phyloP scores from a whole-genome alignment of 1,139 yeast species.

The Entelexis sorbosivorans region DNA sequence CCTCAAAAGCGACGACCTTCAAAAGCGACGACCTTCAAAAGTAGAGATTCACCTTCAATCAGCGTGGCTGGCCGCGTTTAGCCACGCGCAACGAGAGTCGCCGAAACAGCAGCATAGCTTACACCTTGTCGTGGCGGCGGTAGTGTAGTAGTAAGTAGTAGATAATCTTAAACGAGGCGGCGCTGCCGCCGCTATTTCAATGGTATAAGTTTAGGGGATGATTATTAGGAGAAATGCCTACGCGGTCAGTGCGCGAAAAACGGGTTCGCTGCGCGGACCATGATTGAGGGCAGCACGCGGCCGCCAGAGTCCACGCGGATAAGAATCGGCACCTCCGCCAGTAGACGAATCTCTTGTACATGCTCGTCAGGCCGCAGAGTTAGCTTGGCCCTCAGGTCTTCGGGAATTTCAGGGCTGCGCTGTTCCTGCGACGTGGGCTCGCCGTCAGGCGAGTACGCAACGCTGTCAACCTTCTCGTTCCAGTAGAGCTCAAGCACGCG shows the following conservation, averaged over 20 bases:
- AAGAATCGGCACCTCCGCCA: conserved; percentile 70
- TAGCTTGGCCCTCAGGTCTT: conserved; percentile 14
- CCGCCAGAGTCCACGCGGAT: conserved; percentile 80
- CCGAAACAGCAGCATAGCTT: too few species aligned
- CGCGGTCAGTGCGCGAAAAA: conserved; percentile 31
- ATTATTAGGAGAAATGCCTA: not conserved
- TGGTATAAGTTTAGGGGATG: not conserved
- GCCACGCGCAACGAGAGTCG: too few species aligned
- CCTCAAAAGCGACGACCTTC: too few species aligned
- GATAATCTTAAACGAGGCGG: not conserved
- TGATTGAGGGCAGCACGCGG: conserved; percentile 62
- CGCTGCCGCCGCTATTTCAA: not conserved
- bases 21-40: too few species aligned
- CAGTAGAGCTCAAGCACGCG: conserved; percentile 73
- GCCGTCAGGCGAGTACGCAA: conserved; percentile 65
- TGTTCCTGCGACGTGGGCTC: not conserved
- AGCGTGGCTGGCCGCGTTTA: too few species aligned
- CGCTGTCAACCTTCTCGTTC: conserved; percentile 87
- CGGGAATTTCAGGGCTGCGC: not conserved
- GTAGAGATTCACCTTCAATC: not conserved
- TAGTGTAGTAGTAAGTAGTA: too few species aligned
- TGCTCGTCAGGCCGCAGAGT: conserved; percentile 42
- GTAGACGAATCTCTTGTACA: conserved; percentile 72
- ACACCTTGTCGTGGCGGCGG: too few species aligned
- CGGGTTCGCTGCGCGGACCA: conserved; percentile 89